A percentile compares a stretch with the other conserved stretches of the same genome.
Evolutionary conservation across 2,329 filamentous ascomycete species (phyloP).

Genomic region (Colletotrichum trifolii): DNA sequence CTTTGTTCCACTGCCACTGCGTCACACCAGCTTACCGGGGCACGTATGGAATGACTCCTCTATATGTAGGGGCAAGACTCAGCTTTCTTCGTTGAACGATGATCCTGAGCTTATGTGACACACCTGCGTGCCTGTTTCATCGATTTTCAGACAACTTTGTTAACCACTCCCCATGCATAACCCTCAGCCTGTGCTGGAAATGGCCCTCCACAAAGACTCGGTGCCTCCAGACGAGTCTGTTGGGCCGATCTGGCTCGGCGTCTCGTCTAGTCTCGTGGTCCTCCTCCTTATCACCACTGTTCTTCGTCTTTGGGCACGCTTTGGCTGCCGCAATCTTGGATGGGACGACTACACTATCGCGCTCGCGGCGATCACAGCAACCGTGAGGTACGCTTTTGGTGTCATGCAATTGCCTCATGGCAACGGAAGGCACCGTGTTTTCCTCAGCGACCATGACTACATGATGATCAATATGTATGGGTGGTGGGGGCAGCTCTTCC

Average conservation of each 20-base stretch:
- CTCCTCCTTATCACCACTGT: conserved; percentile 45
- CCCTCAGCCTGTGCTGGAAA: too few relatives aligned
- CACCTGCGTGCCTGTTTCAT: too few relatives aligned
- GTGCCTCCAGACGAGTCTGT: conserved; percentile 49
- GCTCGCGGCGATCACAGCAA: conserved; percentile 42
- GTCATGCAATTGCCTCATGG: conserved; percentile 47
- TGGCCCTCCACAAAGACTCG: not conserved
- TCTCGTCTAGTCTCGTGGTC: conserved; percentile 45
- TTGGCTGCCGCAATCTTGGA: conserved; percentile 41
- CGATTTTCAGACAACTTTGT: too few relatives aligned
- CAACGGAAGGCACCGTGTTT: conserved; percentile 53
- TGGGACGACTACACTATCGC: conserved; percentile 53
- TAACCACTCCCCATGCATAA: too few relatives aligned
- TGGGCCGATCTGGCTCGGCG: conserved; percentile 44
- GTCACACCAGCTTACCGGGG: too few relatives aligned
- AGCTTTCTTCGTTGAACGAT: too few relatives aligned
- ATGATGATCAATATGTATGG: conserved; percentile 49
- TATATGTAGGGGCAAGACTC: too few relatives aligned
- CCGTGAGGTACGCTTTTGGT: conserved; percentile 46
- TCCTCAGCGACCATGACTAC: conserved; percentile 45
- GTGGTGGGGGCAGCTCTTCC: conserved; percentile 52
- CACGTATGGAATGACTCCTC: too few relatives aligned
- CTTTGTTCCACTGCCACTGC: too few relatives aligned
- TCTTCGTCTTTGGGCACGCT: conserved; percentile 47
- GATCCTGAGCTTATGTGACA: too few relatives aligned